Evolutionary conservation across 148 eudicot species (phyloP).

Genomic region (Euryodendron excelsum): DNA sequence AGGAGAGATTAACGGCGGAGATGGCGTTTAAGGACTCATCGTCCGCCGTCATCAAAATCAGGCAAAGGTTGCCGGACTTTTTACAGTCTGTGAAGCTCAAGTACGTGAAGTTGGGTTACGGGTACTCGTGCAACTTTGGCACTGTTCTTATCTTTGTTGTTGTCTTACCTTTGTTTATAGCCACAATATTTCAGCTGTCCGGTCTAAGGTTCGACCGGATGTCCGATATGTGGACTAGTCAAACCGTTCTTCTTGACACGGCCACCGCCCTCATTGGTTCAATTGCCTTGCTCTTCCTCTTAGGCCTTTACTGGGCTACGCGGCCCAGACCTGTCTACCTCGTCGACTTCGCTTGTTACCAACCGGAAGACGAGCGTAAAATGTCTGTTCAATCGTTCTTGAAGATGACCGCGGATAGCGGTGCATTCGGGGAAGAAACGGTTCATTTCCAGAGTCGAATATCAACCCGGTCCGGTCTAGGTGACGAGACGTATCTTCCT

Average conservation of each 20-base stretch:
- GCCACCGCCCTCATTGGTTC: conserved; percentile 38
- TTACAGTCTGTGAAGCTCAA: conserved; percentile 71
- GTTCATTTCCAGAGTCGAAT: conserved; percentile 51
- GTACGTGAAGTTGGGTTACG: conserved; percentile 68
- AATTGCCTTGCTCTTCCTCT: conserved; percentile 24
- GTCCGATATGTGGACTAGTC: conserved; percentile 38
- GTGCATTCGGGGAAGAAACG: conserved; percentile 45
- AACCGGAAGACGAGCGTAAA: conserved; percentile 55
- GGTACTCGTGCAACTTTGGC: conserved; percentile 47
- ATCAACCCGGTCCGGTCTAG: conserved; percentile 50
- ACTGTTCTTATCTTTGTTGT: conserved; percentile 36
- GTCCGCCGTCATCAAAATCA: conserved; percentile 65
- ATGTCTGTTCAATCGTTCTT: conserved; percentile 45
- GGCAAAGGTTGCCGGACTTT: conserved; percentile 61
- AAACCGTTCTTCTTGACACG: conserved; percentile 30
- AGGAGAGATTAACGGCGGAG: conserved; percentile 75
- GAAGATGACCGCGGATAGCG: conserved; percentile 45
- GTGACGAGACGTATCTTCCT: conserved; percentile 66
- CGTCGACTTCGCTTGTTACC: conserved; percentile 65
- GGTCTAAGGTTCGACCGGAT: conserved; percentile 39
- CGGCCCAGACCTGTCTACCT: conserved; percentile 50
- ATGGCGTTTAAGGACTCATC: conserved; percentile 66
- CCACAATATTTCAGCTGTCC: conserved; percentile 38
- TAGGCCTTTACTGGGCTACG: conserved; percentile 51
- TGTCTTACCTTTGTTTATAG: conserved; percentile 37